phyloP scores from a whole-genome alignment of 2,329 filamentous ascomycete genomes.

The Cryoendolithus antarcticus region DNA sequence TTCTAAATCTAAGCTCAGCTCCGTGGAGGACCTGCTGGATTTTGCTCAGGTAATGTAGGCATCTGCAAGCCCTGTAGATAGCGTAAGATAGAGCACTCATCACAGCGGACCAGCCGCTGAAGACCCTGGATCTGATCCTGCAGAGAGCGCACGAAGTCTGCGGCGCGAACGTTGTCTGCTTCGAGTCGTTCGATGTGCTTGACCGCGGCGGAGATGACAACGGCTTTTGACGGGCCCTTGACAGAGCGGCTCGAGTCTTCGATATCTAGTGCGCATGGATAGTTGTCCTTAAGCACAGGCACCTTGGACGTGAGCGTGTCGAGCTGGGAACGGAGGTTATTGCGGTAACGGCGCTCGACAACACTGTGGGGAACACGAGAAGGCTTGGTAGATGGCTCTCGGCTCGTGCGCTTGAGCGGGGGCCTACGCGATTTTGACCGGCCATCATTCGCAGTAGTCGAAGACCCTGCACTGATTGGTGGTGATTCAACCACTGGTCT shows the following conservation, averaged over 20 bases:
- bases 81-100: constrained; percentile 26
- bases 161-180: constrained; percentile 28
- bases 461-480: too few relatives aligned
- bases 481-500: too few relatives aligned
- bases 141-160: constrained; percentile 28
- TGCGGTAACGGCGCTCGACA: constrained; percentile 35
- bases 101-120: constrained; percentile 33
- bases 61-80: constrained; percentile 5
- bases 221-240: constrained; percentile 27
- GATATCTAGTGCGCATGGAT: constrained; percentile 27
- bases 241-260: constrained; percentile 25
- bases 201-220: constrained; percentile 33
- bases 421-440: too few relatives aligned
- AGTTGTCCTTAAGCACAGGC: not conserved
- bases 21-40: too few relatives aligned
- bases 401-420: too few relatives aligned
- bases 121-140: constrained; percentile 29
- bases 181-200: constrained; percentile 36
- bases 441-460: too few relatives aligned
- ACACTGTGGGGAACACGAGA: constrained; percentile 27
- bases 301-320: constrained; percentile 24
- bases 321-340: constrained; percentile 34
- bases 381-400: too few relatives aligned
- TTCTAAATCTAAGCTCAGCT: too few relatives aligned
- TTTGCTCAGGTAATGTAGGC: too few relatives aligned